These are phyloP conservation scores for Phytopythium vexans DNA, from an alignment of 352 stramenopile genomes.

Conservation along the genomic window DNA sequence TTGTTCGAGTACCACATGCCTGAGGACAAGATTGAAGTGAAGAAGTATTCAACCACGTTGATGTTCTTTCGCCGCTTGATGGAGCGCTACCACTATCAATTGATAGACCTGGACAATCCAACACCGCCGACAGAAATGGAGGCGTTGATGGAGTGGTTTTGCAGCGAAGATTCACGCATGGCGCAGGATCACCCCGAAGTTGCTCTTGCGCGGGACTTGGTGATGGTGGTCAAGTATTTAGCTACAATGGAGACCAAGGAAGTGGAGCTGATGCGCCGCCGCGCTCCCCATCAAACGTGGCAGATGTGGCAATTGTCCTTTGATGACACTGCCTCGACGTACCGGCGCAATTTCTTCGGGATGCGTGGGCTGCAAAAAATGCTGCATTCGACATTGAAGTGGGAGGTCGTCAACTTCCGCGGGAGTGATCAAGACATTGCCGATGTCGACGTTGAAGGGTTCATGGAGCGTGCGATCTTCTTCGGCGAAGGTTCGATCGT, in stretches of 20 bases:
- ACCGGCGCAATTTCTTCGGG: conserved; percentile 76
- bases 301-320: conserved; percentile 90
- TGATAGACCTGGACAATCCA: conserved; percentile 77
- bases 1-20: conserved; percentile 89
- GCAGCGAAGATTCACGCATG: conserved; percentile 70
- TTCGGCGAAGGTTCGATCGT: conserved; percentile 87
- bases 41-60: conserved; percentile 88
- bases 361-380: conserved; percentile 66
- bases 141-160: conserved; percentile 89
- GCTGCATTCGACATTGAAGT: conserved; percentile 67
- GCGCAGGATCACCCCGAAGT: conserved; percentile 82
- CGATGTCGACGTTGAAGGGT: conserved; percentile 85
- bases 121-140: conserved; percentile 89
- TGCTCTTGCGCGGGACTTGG: conserved; percentile 68
- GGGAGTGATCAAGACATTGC: conserved; percentile 87
- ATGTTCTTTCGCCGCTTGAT: conserved; percentile 85
- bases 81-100: conserved; percentile 80
- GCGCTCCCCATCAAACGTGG: conserved; percentile 70
- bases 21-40: conserved; percentile 86
- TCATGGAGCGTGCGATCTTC: conserved; percentile 85
- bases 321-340: conserved; percentile 72
- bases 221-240: conserved; percentile 87
- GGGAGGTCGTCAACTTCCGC: conserved; percentile 87
- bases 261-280: conserved; percentile 83
- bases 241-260: conserved; percentile 90